These are phyloP conservation scores for Rhodotorula sp. DNA, from an alignment of 1,284 basidiomycete species.

Conservation along the genomic window DNA sequence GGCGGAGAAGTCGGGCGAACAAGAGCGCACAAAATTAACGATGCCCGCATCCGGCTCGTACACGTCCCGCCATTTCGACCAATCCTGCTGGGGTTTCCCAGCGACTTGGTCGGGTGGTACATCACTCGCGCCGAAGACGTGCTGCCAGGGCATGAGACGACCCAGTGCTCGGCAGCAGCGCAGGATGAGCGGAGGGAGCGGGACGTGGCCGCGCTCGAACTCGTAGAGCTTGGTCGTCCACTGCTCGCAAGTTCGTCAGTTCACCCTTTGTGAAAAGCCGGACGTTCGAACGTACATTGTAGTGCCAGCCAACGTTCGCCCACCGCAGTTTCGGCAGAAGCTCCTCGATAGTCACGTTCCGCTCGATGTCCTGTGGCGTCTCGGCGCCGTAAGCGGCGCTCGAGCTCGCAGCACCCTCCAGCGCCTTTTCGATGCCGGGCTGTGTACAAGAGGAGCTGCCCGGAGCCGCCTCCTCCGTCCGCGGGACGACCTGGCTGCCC, in stretches of 20 bases:
- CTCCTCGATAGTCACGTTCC: slow-evolving; percentile 19
- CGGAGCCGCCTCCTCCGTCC: background rate
- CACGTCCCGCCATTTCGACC: slow-evolving; percentile 18
- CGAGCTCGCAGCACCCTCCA: too few relatives aligned
- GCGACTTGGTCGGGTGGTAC: background rate
- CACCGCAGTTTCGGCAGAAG: slow-evolving; percentile 62
- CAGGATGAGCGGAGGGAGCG: slow-evolving; percentile 62
- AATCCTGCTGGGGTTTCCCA: slow-evolving; percentile 10
- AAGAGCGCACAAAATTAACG: slow-evolving; percentile 73
- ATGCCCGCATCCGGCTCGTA: slow-evolving; percentile 74
- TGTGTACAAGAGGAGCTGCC: too few relatives aligned
- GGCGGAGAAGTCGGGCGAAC: slow-evolving; percentile 54
- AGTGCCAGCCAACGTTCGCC: slow-evolving; percentile 90
- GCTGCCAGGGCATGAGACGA: slow-evolving; percentile 64
- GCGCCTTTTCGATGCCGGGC: too few relatives aligned
- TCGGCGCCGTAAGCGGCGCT: background rate
- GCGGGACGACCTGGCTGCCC: slow-evolving; percentile 16
- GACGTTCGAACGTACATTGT: slow-evolving; percentile 54
- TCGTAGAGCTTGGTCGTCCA: slow-evolving; percentile 92
- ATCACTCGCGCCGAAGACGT: slow-evolving; percentile 61
- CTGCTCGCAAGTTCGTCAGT: slow-evolving; percentile 51
- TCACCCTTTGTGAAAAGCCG: background rate
- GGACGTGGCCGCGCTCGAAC: slow-evolving; percentile 66
- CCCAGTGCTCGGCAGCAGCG: slow-evolving; percentile 67
- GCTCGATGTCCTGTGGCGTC: background rate